Base-by-base conservation (phyloP, 2,329 filamentous ascomycete genomes). In the Mycosphaerelloides madeirae region DNA sequence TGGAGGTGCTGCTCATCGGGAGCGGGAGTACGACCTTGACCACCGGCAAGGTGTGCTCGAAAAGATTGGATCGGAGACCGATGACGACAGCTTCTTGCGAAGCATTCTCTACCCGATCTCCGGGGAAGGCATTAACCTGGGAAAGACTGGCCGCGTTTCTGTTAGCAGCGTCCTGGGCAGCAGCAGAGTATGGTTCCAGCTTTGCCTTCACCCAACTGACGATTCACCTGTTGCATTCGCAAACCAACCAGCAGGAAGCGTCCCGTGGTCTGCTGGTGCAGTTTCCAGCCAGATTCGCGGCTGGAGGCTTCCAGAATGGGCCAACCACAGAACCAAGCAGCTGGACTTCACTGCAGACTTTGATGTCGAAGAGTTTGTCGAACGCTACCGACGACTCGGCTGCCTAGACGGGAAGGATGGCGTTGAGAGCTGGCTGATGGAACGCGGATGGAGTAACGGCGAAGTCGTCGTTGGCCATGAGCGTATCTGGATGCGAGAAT, bases 291-390 rank as follows among this genome's bases (percentile, higher is more conserved):
- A 98, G 66, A 78, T 98, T 14, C 86, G 93, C 14, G 80, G 89
- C 2, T 98, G 93, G 91, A 81, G 93, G 59, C 74, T 98, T 13
- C 85, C 93, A 0, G 93, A 98, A 65, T 98, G 93, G 93, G 87
- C 90, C 1, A 98, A 97, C 63, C 83, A 91, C 44, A 81, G 93
- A 38, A 94, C 90, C 65, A 88, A 87, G 64, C 82, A 85, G 58
- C 80, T 97, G 2, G 93, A 98, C 63, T 98, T 95, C 66, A 98
- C 93, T 0, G 88, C 90, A 1, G 93, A 98, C 61, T 98, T 97
- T 56, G 93, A 98, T 59, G 73, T 90, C 4, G 87, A 95, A 13
- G 93, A 98, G 64, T 97, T 98, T 58, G 79, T 83, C 15, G 81
- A 84, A 56, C 82, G 93, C 34, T 98, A 96, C 63, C 75, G 81